Evolutionary conservation across 2,329 filamentous ascomycete species (phyloP).

Genomic region (Alternaria metachromatica): DNA sequence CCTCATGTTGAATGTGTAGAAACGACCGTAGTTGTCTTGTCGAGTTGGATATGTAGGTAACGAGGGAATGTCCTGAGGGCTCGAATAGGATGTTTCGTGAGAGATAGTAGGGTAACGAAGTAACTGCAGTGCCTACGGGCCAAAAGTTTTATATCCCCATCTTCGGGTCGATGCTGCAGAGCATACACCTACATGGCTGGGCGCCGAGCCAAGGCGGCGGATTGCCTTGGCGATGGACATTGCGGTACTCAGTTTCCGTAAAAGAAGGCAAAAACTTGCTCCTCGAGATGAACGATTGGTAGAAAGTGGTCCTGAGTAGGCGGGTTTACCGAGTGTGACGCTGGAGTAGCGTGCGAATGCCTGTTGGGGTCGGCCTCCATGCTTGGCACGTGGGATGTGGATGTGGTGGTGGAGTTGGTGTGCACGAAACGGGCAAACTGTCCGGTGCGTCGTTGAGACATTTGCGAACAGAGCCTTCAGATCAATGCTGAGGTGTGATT

Average conservation of each 20-base stretch:
- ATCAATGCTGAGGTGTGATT: neutral
- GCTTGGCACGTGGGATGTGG: slow-evolving; percentile 8
- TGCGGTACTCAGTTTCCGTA: slow-evolving; percentile 30
- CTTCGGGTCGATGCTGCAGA: slow-evolving; percentile 1
- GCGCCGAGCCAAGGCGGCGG: slow-evolving; percentile 33
- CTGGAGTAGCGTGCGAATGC: slow-evolving; percentile 3
- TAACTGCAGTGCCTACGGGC: neutral
- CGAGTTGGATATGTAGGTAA: neutral
- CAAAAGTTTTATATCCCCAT: slow-evolving; percentile 18
- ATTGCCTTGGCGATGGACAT: slow-evolving; percentile 34
- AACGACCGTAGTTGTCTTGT: slow-evolving; percentile 7
- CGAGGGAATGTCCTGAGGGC: neutral
- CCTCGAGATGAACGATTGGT: slow-evolving; percentile 14
- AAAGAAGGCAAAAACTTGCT: slow-evolving; percentile 12
- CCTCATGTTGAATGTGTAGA: slow-evolving; percentile 22
- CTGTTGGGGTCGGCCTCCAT: slow-evolving; percentile 4
- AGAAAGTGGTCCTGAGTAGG: neutral
- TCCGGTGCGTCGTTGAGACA: neutral
- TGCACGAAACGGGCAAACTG: neutral
- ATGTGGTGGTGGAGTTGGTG: slow-evolving; percentile 5
- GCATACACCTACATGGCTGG: slow-evolving; percentile 10
- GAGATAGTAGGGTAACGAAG: slow-evolving; percentile 2
- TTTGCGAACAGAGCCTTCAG: neutral
- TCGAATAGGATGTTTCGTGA: slow-evolving; percentile 2
- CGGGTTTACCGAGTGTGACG: slow-evolving; percentile 3